Conservation (phyloP, 495 filamentous ascomycete genomes). For the Saxispiralis lemnorum region DNA sequence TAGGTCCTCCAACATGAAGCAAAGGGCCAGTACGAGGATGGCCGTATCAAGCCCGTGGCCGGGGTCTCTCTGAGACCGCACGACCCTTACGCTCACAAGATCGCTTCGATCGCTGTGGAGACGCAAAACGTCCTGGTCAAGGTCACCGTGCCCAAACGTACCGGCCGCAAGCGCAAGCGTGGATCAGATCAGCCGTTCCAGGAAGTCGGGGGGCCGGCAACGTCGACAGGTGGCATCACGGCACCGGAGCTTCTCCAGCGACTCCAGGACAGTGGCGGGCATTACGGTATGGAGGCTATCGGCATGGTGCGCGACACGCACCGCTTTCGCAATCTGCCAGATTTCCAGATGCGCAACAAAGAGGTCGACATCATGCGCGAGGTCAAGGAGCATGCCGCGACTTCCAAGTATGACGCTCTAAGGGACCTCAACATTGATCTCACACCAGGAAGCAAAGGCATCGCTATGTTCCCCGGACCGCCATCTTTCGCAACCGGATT, state of each 20-base stretch:
- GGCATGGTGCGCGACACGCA: conserved; percentile 64
- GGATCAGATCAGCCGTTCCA: conserved; percentile 49
- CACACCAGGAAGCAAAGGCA: conserved; percentile 34
- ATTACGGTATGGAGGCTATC: conserved; percentile 51
- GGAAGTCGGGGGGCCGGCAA: neutral
- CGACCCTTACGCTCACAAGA: conserved; percentile 56
- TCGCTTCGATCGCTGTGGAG: conserved; percentile 48
- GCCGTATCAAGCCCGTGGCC: conserved; percentile 20
- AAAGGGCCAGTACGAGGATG: conserved; percentile 2
- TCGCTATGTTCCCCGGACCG: conserved; percentile 61
- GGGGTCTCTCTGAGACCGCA: conserved; percentile 56
- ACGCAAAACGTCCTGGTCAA: conserved; percentile 74
- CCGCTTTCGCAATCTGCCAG: conserved; percentile 57
- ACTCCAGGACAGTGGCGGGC: conserved; percentile 51
- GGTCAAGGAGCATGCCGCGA: conserved; percentile 44
- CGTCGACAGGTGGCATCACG: neutral
- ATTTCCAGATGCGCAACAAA: conserved; percentile 58
- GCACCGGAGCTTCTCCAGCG: conserved; percentile 35
- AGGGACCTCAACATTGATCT: conserved; percentile 57
- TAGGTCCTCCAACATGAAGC: conserved; percentile 10
- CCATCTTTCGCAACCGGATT: conserved; percentile 52
- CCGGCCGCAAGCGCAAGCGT: conserved; percentile 65
- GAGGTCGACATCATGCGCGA: conserved; percentile 44
- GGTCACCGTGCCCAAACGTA: conserved; percentile 70
- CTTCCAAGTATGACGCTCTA: conserved; percentile 49